phyloP scores from a whole-genome alignment of 345 rosid species.

The Erucastrum elatum region DNA sequence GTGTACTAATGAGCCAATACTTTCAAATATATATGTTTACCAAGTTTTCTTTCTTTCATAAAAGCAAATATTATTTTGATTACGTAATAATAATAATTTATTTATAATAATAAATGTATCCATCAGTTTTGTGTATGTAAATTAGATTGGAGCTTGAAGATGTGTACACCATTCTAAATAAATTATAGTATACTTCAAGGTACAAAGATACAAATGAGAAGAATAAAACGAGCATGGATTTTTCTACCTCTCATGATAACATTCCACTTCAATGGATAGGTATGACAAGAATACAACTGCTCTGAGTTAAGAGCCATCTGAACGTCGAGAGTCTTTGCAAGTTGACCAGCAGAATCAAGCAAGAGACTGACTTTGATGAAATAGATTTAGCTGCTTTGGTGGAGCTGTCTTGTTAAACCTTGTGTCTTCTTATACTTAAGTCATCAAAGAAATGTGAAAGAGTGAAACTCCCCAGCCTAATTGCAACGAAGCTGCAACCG shows the following conservation, averaged over 20 bases:
- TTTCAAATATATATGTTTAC: too few relatives aligned
- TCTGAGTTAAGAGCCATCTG: neutral
- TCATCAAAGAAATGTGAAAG: neutral
- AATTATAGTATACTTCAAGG: neutral
- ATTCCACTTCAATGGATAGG: neutral
- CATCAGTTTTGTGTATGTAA: too few relatives aligned
- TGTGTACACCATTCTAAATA: neutral
- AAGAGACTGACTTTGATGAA: neutral
- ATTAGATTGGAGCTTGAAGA: too few relatives aligned
- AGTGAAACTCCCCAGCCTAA: neutral
- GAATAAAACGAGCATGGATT: neutral
- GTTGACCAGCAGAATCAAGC: neutral
- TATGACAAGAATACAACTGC: neutral
- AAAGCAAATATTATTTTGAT: too few relatives aligned
- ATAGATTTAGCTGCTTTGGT: neutral
- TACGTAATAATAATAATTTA: neutral
- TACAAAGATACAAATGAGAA: neutral
- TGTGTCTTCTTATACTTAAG: neutral
- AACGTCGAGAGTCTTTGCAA: neutral
- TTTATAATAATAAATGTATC: neutral
- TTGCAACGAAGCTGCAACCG: neutral
- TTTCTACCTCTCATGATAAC: neutral
- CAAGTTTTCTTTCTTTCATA: too few relatives aligned
- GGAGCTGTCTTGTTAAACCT: neutral
- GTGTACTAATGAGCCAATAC: too few relatives aligned